Evolutionary conservation across 1,284 basidiomycete species (phyloP), one percentile per base, ranked within the genome.

Genomic region (Cutaneotrichosporon mucoides): DNA sequence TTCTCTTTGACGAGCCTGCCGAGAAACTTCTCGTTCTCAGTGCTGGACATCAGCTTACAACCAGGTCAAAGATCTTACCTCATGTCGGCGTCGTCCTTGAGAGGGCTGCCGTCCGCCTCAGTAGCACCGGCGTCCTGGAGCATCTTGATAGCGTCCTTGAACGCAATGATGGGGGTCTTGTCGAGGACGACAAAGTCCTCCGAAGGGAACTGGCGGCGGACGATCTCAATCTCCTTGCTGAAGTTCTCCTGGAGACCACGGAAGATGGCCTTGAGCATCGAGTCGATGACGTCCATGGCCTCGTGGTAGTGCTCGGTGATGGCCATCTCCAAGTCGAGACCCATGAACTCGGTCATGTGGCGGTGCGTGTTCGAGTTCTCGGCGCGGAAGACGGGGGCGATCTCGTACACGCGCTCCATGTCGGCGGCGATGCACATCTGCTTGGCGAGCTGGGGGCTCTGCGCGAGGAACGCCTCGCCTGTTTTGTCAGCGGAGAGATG

Each of bases 341-440:
- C 96, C 67, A 93, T 90, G 79, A 98, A 99, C 79, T 99, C 96
- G 48, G 96, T 99, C 81, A 99, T 84, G 81, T 99, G 96, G 56
- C 96, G 88, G 76, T 97, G 91, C 4, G 95, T 98, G 79, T 96
- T 95, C 45, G 93, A 90, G 78, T 98, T 87, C 78, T 99, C 95
- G n/a, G 95, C 95, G 66, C 95, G 90, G 83, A 99, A 99, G 76
- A 77, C 79, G 45, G 84, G 84, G 0, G 88, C 95, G 65, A 99
- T 93, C 80, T 99, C 96, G 79, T 95, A 99, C 5, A 99, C 96
- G 46, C 91, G 85, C 75, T 96, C 95, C 77, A 99, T 94, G 81
- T 99, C 96, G 62, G 92, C 92, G 40, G 95, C 92, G 68, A 99
- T 99, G 61, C 90, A 92, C 96, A 99, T 99, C 80, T 99, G 96